Evolutionary conservation across 2,329 filamentous ascomycete genomes (phyloP), one percentile per base, ranked within the genome.

Genomic region (Fusarium gaditjirri): DNA sequence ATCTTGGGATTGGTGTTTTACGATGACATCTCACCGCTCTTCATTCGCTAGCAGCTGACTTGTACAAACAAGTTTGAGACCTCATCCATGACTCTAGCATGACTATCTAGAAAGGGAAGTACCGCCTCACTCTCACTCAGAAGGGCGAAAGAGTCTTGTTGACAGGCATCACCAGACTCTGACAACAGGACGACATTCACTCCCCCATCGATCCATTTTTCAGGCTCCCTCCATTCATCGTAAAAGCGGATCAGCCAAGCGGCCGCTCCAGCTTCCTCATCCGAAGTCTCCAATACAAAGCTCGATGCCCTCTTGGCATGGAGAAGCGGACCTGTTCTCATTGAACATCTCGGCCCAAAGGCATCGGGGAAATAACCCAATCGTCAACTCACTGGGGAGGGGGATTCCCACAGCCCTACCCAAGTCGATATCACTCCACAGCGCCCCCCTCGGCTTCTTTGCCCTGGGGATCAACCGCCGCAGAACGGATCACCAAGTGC

Each of bases 361-460:
- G 17, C 29, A 29, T 54, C 29, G 36, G 64, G 47, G 61, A 36
- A 49, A 57, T 57, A 42, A 25, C 42, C 38, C 46, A 43, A 49
- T 53, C 33, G 31, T 53, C 33, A 38, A 36, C 29, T 25, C 33
- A 27, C 19, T 46, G 25, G 43, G 43, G 43, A 25, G 42, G 43
- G 42, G 13, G 13, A 29, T 46, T 39, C n/a, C 41, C 43, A 58
- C 65, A 72, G 70, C 70, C 70, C 60, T 73, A 73, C 59, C 39
- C 65, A 70, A 58, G 61, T 43, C 42, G 25, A 49, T 39, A 52
- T 46, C 50, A 57, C 65, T 66, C 69, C 70, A 70, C 69, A 72
- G 41, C 12, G 5, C 44, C 10, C 52, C 29, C 60, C 52, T 72
- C 70, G 70, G 69, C 50, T 66, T 70, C 49, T 42, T 61, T 65